A percentile compares a stretch with the other conserved stretches of the same genome.
Conservation (phyloP, 2,329 filamentous ascomycete genomes). For the Exophiala sideris region DNA sequence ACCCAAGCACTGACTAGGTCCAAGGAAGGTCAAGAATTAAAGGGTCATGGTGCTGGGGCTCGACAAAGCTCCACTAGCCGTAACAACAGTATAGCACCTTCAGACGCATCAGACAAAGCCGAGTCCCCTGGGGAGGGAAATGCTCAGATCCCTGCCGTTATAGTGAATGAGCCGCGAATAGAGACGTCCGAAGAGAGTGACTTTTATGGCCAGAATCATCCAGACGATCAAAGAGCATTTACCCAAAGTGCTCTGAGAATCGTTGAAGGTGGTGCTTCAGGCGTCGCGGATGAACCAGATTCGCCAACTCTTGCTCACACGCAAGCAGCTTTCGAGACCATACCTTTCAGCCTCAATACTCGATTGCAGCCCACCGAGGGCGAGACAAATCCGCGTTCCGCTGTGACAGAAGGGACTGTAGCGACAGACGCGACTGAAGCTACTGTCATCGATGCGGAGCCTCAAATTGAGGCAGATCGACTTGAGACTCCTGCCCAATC, state of each 20-base stretch:
- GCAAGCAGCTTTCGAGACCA: slow-evolving; percentile 11
- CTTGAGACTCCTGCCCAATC: slow-evolving; percentile 36
- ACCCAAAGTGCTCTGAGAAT: slow-evolving; percentile 29
- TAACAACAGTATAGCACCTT: slow-evolving; percentile 14
- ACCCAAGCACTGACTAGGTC: slow-evolving; percentile 75
- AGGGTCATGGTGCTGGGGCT: background rate
- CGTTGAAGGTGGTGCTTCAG: slow-evolving; percentile 9
- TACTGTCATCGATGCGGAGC: slow-evolving; percentile 64
- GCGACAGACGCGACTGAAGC: slow-evolving; percentile 65
- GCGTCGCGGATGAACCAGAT: slow-evolving; percentile 34
- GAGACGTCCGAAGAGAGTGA: slow-evolving; percentile 17
- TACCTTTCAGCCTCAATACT: slow-evolving; percentile 24
- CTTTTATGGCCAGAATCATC: slow-evolving; percentile 11
- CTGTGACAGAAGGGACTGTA: slow-evolving; percentile 58
- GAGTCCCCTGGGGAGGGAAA: background rate
- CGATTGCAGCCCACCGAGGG: slow-evolving; percentile 12
- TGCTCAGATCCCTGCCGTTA: slow-evolving; percentile 21
- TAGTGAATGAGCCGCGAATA: slow-evolving; percentile 15
- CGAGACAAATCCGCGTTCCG: slow-evolving; percentile 36
- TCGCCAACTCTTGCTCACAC: slow-evolving; percentile 47
- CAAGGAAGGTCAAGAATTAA: slow-evolving; percentile 26
- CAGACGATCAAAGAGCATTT: slow-evolving; percentile 25
- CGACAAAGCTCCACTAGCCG: slow-evolving; percentile 10
- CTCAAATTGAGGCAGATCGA: slow-evolving; percentile 57
- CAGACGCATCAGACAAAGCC: slow-evolving; percentile 13